Base-by-base conservation (phyloP, 1,139 yeast genomes). In the Saccharomyces hybrid region DNA sequence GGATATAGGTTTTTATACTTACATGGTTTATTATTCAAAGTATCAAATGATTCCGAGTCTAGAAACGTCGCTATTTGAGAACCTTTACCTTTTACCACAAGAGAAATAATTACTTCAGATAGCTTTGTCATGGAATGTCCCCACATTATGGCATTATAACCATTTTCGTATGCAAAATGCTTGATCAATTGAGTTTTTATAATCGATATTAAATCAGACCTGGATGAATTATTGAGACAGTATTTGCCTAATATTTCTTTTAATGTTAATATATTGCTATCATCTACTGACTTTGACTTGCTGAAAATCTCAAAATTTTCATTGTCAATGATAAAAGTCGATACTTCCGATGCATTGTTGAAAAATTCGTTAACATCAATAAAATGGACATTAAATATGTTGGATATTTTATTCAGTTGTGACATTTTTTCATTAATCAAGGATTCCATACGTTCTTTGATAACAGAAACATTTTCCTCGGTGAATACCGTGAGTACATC, bases 41-140 rank as follows among this genome's bases (percentile, higher is more conserved):
- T 38, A 1, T 61, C 70, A 1, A 70, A 67, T 0, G 62, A 60
- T 19, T 76, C 78, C 61, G 82, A 82, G n/a, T 82, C 73, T 46
- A 86, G 69, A 13, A 75, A 70, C 13, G 71, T 67, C 47, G 88
- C 79, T 8, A 91, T 78, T 32, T 78, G 78, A 2, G 86, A 76
- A 0, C 98, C 98, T 58, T 97, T 78, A 7, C 99, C 99, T 63
- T 86, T 88, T n/a, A 91, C 91, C 0, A 96, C 85, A 55, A 86
- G 73, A 0, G 96, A 79, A 32, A 93, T 75, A 26, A 88, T 82
- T 56, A 84, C 84, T 62, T 86, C 89, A 1, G 98, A 96, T 14
- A 91, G 68, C 52, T 84, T 78, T 1, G 96, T 87, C 91, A 88
- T 88, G 19, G 88, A 82, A 65, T 86, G 88, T 0, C 95, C 89